Conservation (phyloP, 192 early-diverging fungal species). For the Neocallimastix lanati region DNA sequence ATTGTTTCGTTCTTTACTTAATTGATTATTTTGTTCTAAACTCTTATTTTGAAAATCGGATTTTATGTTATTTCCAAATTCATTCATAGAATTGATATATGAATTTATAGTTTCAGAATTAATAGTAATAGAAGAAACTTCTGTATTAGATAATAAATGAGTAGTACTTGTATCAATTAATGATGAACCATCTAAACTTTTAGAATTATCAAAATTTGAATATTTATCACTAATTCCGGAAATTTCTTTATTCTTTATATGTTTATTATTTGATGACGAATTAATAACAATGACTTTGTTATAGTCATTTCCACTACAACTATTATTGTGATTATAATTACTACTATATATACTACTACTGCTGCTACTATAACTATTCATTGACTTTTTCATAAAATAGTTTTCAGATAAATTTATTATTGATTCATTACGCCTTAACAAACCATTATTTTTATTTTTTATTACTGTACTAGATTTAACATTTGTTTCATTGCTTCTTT, state of each 20-base stretch:
- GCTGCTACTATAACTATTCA: neutral
- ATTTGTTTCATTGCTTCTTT: neutral
- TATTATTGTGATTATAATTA: neutral
- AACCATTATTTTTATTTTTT: neutral
- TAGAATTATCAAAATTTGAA: neutral
- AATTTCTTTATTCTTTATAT: neutral
- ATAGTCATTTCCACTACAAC: neutral
- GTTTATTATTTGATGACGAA: neutral
- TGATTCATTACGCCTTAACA: neutral
- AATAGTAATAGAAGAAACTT: neutral
- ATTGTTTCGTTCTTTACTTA: neutral
- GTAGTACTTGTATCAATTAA: neutral
- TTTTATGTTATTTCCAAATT: no score
- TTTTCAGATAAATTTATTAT: neutral
- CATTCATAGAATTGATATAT: neutral
- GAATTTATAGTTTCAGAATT: neutral
- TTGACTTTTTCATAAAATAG: neutral
- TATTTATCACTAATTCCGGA: neutral
- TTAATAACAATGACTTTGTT: neutral
- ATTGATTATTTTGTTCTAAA: no score
- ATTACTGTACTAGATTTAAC: neutral
- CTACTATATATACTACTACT: neutral
- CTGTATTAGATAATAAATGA: neutral
- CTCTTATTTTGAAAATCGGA: no score
- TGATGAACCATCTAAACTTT: neutral